Evolutionary conservation across 805 yeast genomes (phyloP).

Genomic region (Candida argentea): DNA sequence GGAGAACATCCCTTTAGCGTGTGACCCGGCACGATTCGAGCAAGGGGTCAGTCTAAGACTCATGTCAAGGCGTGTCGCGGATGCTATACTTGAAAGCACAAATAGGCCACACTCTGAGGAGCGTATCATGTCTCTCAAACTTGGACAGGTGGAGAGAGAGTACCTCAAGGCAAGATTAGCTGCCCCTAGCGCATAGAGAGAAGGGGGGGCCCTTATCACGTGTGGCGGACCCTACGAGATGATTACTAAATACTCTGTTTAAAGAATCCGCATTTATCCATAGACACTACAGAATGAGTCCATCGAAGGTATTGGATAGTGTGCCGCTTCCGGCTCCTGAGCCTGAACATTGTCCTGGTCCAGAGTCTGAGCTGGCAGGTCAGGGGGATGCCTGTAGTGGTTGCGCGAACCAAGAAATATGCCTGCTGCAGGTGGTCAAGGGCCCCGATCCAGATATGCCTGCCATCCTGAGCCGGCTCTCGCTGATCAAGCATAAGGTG

Average conservation of each 20-base stretch:
- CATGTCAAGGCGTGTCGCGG: constrained; percentile 41
- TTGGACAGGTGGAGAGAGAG: constrained; percentile 13
- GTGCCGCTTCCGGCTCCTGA: constrained; percentile 48
- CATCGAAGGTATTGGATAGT: constrained; percentile 4
- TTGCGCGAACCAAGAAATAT: constrained; percentile 87
- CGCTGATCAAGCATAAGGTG: constrained; percentile 65
- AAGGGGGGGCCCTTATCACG: too few relatives aligned
- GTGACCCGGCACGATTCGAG: constrained; percentile 10
- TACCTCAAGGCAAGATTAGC: constrained; percentile 9
- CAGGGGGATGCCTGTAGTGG: constrained; percentile 89
- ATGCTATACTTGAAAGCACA: constrained; percentile 19
- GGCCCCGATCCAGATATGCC: constrained; percentile 96
- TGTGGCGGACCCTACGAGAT: too few relatives aligned
- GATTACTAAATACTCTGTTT: too few relatives aligned
- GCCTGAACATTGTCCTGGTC: constrained; percentile 98
- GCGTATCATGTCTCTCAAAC: constrained; percentile 7
- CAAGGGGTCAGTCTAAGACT: constrained; percentile 33
- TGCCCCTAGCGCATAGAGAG: constrained; percentile 2
- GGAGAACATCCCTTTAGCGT: constrained; percentile 34
- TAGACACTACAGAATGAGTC: constrained; percentile 1
- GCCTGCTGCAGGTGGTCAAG: constrained; percentile 72
- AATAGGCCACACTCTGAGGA: constrained; percentile 1
- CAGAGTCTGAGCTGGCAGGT: constrained; percentile 91
- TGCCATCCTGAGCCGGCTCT: constrained; percentile 55
- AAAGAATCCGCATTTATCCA: too few relatives aligned